Percentiles rank a stretch among this genome's conserved stretches.
Conservation (phyloP, 2,329 filamentous ascomycete species). For the Monosporascus sp. region DNA sequence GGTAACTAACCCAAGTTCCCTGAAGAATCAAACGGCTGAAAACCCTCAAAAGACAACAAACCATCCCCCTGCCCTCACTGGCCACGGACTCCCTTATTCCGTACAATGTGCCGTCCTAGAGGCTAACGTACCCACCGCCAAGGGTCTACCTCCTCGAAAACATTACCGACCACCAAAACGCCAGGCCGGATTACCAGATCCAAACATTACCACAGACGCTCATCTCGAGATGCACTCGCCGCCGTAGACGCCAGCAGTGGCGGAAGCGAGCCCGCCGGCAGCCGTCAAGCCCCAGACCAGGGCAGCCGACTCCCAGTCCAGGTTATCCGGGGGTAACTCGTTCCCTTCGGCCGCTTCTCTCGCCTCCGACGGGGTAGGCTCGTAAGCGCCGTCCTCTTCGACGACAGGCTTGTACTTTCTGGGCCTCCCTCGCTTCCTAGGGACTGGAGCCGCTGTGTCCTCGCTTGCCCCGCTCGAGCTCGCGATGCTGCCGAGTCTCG, state of each 20-base stretch:
- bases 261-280: constrained; percentile 39
- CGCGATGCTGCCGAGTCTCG: constrained; percentile 16
- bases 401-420: constrained; percentile 15
- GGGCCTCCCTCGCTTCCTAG: constrained; percentile 14
- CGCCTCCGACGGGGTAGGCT: constrained; percentile 30
- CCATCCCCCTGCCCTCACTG: too few relatives aligned
- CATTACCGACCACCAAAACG: too few relatives aligned
- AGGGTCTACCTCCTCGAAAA: background rate
- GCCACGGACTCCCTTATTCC: too few relatives aligned
- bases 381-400: constrained; percentile 31
- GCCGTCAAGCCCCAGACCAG: constrained; percentile 41
- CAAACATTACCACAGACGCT: constrained; percentile 1
- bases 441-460: constrained; percentile 5
- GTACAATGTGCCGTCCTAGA: too few relatives aligned
- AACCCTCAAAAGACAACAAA: too few relatives aligned
- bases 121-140: too few relatives aligned
- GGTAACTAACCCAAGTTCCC: too few relatives aligned
- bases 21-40: too few relatives aligned
- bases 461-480: constrained; percentile 17
- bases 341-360: constrained; percentile 34
- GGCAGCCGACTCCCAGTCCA: constrained; percentile 43
- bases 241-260: constrained; percentile 41
- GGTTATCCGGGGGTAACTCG: constrained; percentile 31
- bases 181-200: too few relatives aligned
- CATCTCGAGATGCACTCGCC: constrained; percentile 39